A percentile compares a stretch with the other conserved stretches of the same genome.
phyloP scores from a whole-genome alignment of 192 early-diverging fungal species.

The Coemansia sp. region DNA sequence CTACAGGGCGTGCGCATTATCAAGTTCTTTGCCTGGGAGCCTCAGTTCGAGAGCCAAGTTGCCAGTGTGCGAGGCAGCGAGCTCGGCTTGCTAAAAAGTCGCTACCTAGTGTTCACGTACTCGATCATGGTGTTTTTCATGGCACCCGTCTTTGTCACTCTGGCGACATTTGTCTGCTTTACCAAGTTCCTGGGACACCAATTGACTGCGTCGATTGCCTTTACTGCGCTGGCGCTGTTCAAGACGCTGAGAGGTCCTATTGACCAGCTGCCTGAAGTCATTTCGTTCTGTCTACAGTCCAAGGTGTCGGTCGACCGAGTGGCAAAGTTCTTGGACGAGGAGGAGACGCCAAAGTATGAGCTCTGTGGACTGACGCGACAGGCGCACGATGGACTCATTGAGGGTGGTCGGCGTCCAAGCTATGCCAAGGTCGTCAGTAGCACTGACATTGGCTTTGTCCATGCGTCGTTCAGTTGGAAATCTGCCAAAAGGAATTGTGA shows the following conservation, averaged over 20 bases:
- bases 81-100: slow-evolving; percentile 73
- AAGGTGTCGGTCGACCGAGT: slow-evolving; percentile 73
- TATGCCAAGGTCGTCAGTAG: slow-evolving; percentile 44
- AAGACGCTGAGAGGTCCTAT: slow-evolving; percentile 92
- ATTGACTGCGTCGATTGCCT: slow-evolving; percentile 72
- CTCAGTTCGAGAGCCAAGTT: slow-evolving; percentile 70
- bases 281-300: slow-evolving; percentile 65
- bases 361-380: slow-evolving; percentile 22
- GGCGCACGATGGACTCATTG: slow-evolving; percentile 19
- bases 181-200: slow-evolving; percentile 58
- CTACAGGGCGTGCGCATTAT: slow-evolving; percentile 93
- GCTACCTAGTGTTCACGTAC: slow-evolving; percentile 70
- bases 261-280: slow-evolving; percentile 78
- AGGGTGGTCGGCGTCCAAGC: slow-evolving; percentile 16
- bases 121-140: slow-evolving; percentile 78
- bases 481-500: slow-evolving; percentile 11
- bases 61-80: slow-evolving; percentile 72
- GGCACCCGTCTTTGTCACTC: slow-evolving; percentile 88
- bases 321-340: slow-evolving; percentile 74
- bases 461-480: slow-evolving; percentile 72
- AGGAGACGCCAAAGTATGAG: slow-evolving; percentile 62
- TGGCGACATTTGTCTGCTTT: slow-evolving; percentile 82
- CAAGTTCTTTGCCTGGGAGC: slow-evolving; percentile 96
- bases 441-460: slow-evolving; percentile 66
- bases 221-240: slow-evolving; percentile 90